phyloP scores from a whole-genome alignment of 2,329 filamentous ascomycete genomes.

The Paramyrothecium roridum region DNA sequence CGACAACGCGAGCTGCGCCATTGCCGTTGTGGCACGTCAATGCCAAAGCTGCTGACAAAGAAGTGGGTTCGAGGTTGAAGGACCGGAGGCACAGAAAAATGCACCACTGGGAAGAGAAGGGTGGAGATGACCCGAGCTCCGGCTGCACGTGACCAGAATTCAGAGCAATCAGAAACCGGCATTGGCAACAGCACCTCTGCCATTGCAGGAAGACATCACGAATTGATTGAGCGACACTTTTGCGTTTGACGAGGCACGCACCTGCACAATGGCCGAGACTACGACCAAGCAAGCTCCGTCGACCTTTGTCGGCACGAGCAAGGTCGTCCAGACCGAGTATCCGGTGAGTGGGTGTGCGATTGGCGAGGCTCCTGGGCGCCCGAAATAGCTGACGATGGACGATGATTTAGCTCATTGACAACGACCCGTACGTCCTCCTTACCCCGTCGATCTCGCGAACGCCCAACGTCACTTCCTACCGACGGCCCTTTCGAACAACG shows the following conservation, averaged over 20 bases:
- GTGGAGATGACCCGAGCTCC: background rate
- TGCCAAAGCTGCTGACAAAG: too few species aligned
- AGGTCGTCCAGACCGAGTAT: constrained; percentile 78
- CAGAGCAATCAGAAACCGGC: too few species aligned
- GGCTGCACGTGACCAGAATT: background rate
- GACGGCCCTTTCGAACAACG: too few species aligned
- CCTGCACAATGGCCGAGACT: constrained; percentile 33
- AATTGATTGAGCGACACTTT: constrained; percentile 22
- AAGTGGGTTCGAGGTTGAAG: too few species aligned
- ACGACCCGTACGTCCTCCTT: constrained; percentile 74
- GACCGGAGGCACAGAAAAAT: too few species aligned
- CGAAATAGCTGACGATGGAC: constrained; percentile 16
- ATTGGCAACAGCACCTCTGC: constrained; percentile 2
- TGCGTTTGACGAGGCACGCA: constrained; percentile 19
- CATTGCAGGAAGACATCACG: constrained; percentile 17
- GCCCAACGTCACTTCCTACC: too few species aligned
- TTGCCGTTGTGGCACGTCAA: too few species aligned
- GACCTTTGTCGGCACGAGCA: constrained; percentile 50
- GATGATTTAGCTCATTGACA: constrained; percentile 84
- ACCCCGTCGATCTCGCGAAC: background rate
- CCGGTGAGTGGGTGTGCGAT: constrained; percentile 60
- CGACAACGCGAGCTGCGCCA: too few species aligned
- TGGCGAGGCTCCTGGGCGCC: constrained; percentile 6
- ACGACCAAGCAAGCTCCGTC: constrained; percentile 31
- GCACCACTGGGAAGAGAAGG: too few species aligned